Evolutionary conservation across 2,329 filamentous ascomycete species (phyloP).

Genomic region (Acrocalymma vagum): DNA sequence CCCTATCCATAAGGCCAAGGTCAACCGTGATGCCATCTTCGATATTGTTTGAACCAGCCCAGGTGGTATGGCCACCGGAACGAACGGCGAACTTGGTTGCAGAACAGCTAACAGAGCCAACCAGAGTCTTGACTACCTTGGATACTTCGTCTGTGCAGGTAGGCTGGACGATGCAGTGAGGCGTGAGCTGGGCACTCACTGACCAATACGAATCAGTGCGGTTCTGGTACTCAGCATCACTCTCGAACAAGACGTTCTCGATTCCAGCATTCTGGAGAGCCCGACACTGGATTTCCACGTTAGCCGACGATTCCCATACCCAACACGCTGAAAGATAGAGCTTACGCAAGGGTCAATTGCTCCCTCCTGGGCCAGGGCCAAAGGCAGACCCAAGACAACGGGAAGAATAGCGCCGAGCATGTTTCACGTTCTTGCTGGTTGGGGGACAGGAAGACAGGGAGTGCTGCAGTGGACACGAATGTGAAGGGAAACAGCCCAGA

Average conservation of each 20-base stretch:
- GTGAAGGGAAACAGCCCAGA: no score
- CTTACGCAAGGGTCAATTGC: no score
- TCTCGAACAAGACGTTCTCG: slow-evolving; percentile 19
- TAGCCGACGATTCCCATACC: no score
- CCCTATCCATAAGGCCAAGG: slow-evolving; percentile 31
- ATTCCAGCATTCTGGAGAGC: slow-evolving; percentile 24
- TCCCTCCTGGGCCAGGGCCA: no score
- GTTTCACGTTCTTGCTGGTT: no score
- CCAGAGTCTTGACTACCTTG: slow-evolving; percentile 19
- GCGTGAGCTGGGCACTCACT: slow-evolving; percentile 31
- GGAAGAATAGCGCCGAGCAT: no score
- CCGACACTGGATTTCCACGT: slow-evolving; percentile 23
- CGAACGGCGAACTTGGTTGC: slow-evolving; percentile 32
- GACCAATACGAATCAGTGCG: slow-evolving; percentile 34
- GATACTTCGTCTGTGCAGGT: slow-evolving; percentile 34
- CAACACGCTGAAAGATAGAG: no score
- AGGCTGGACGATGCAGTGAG: slow-evolving; percentile 42
- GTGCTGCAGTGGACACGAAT: no score
- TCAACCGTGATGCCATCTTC: slow-evolving; percentile 37
- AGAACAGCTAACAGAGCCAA: slow-evolving; percentile 3
- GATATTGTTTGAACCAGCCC: slow-evolving; percentile 40
- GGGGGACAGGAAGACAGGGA: no score
- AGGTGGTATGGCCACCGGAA: slow-evolving; percentile 35
- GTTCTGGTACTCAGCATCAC: slow-evolving; percentile 19
- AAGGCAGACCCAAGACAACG: no score